A percentile compares a stretch with the other conserved stretches of the same genome.
Evolutionary conservation across 176 grass and related monocot species (phyloP).

Genomic region (Zoysia japonica): DNA sequence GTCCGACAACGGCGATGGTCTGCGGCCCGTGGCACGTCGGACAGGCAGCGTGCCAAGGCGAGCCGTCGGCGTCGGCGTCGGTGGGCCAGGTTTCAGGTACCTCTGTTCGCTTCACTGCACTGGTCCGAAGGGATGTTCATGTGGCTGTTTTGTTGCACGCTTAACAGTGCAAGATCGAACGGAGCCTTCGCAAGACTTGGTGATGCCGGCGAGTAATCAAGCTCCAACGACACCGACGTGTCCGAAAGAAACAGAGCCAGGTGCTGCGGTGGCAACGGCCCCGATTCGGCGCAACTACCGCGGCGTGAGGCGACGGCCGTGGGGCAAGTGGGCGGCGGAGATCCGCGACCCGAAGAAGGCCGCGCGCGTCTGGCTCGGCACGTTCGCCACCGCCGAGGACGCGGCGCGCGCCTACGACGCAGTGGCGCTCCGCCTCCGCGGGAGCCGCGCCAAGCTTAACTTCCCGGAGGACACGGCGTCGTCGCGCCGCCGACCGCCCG

Average conservation of each 20-base stretch:
- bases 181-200: background rate
- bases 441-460: conserved; percentile 66
- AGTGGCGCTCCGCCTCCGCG: conserved; percentile 53
- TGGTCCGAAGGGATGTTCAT: background rate
- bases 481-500: background rate
- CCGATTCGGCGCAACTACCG: conserved; percentile 22
- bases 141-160: background rate
- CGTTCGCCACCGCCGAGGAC: conserved; percentile 58
- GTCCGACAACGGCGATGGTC: background rate
- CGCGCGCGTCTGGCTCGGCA: conserved; percentile 61
- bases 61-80: background rate
- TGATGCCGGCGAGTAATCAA: background rate
- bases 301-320: conserved; percentile 58
- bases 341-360: conserved; percentile 67
- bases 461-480: conserved; percentile 52
- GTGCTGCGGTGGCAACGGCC: no score
- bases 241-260: background rate
- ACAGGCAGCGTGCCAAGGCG: background rate
- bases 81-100: background rate
- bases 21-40: background rate
- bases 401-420: conserved; percentile 64
- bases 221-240: background rate
- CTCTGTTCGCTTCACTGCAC: background rate
- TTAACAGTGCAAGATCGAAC: background rate
- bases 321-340: conserved; percentile 84